Percentiles rank a stretch among this genome's conserved stretches.
phyloP scores from a whole-genome alignment of 2,329 filamentous ascomycete species.

The Incumbomyces lentus region DNA sequence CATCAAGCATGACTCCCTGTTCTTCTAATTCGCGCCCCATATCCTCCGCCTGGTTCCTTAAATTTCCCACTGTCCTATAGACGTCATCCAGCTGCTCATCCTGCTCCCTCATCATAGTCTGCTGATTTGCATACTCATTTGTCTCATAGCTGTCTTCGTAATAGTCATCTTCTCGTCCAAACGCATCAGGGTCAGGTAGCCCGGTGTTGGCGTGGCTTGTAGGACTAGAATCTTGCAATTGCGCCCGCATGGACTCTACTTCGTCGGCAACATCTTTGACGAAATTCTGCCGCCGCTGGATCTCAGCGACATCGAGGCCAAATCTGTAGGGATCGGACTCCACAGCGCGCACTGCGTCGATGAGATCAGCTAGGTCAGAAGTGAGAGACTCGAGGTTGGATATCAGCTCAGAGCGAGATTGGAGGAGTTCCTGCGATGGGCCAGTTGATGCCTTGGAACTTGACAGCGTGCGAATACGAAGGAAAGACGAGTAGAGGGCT shows the following conservation, averaged over 20 bases:
- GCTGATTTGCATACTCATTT: conserved; percentile 84
- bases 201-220: conserved; percentile 26
- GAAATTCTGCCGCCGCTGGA: conserved; percentile 66
- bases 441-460: conserved; percentile 59
- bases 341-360: conserved; percentile 75
- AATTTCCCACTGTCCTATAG: conserved; percentile 81
- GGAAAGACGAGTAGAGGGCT: conserved; percentile 84
- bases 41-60: conserved; percentile 80
- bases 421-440: conserved; percentile 55
- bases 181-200: conserved; percentile 52
- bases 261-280: conserved; percentile 85
- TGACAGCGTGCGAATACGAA: conserved; percentile 83
- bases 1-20: conserved; percentile 78
- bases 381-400: conserved; percentile 64
- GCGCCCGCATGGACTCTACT: conserved; percentile 77
- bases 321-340: conserved; percentile 81
- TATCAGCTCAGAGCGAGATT: conserved; percentile 64
- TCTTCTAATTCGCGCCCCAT: conserved; percentile 97
- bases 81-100: conserved; percentile 88
- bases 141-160: conserved; percentile 59
- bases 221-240: conserved; percentile 49
- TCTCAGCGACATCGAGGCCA: conserved; percentile 73
- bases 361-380: conserved; percentile 79
- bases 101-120: conserved; percentile 88
- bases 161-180: conserved; percentile 38